These are phyloP conservation scores for Sporobolomyces roseus DNA, from an alignment of 768 basidiomycete genomes.

Conservation along the genomic window DNA sequence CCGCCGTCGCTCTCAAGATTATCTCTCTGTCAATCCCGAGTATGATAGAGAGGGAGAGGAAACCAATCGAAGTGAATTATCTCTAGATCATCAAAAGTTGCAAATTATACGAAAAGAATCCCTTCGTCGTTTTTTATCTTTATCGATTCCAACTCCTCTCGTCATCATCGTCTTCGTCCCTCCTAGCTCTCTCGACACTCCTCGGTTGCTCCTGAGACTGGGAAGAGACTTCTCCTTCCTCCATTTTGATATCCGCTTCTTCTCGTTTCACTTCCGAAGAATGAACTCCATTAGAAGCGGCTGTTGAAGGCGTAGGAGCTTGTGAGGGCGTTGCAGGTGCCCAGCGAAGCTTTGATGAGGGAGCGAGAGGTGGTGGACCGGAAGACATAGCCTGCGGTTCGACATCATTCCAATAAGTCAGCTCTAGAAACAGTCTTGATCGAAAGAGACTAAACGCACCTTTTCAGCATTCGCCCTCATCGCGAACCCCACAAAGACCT, in stretches of 20 bases:
- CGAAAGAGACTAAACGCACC: neutral
- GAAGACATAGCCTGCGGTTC: constrained; percentile 7
- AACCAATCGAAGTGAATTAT: no score
- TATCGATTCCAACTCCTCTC: constrained; percentile 20
- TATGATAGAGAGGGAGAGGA: no score
- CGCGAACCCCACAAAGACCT: constrained; percentile 3
- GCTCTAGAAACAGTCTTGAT: neutral
- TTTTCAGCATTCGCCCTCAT: constrained; percentile 8
- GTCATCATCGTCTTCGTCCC: constrained; percentile 9
- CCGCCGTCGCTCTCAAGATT: no score
- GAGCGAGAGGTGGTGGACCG: neutral
- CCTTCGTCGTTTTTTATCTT: no score
- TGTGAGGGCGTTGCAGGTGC: neutral
- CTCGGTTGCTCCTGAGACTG: no score
- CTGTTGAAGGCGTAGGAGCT: neutral
- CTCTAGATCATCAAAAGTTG: no score
- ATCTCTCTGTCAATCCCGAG: no score
- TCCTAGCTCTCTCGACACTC: neutral
- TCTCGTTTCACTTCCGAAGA: no score
- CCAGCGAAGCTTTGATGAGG: constrained; percentile 7
- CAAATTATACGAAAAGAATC: no score
- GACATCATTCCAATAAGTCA: no score
- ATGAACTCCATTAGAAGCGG: neutral
- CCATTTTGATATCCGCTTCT: no score
- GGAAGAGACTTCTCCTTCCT: no score